Percentiles rank a stretch among this genome's conserved stretches.
These are phyloP conservation scores for Globisporangium takayamanum DNA, from an alignment of 352 stramenopile genomes.

Conservation along the genomic window DNA sequence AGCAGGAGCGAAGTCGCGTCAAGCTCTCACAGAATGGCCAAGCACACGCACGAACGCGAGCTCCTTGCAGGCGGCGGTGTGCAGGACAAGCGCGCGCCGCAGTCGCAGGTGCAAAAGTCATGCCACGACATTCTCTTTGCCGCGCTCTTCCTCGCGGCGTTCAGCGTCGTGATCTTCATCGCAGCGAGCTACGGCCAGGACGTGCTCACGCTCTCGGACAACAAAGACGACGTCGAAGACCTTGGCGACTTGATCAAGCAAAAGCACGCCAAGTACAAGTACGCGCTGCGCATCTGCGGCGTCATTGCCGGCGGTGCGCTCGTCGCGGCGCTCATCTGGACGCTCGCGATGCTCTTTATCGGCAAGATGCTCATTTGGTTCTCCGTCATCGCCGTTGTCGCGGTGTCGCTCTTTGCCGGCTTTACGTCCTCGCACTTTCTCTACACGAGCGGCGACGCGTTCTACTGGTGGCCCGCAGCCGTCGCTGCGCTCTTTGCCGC, in stretches of 20 bases:
- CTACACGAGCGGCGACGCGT: constrained; percentile 27
- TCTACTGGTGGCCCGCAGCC: constrained; percentile 49
- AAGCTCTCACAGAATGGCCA: constrained; percentile 4
- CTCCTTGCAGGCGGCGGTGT: constrained; percentile 8
- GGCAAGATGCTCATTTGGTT: constrained; percentile 66
- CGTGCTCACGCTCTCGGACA: constrained; percentile 10
- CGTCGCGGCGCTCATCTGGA: constrained; percentile 35
- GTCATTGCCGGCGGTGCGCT: constrained; percentile 33
- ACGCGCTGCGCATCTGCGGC: constrained; percentile 38
- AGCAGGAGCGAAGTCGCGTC: too few relatives aligned
- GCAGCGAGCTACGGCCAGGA: constrained; percentile 17
- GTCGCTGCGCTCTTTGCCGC: constrained; percentile 32
- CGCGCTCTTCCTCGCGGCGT: constrained; percentile 12
- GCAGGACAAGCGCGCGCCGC: constrained; percentile 12
- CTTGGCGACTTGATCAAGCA: constrained; percentile 20
- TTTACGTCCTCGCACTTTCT: constrained; percentile 32
- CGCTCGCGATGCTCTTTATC: constrained; percentile 42
- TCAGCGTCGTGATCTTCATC: constrained; percentile 15
- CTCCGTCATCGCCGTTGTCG: constrained; percentile 32
- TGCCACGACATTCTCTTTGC: constrained; percentile 22
- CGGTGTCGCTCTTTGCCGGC: constrained; percentile 33
- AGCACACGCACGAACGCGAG: constrained; percentile 11
- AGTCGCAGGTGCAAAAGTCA: constrained; percentile 22
- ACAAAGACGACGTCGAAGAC: background rate
- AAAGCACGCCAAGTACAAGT: constrained; percentile 52